Conservation (phyloP, 2,329 filamentous ascomycete genomes). For the Fusarium sterilihyphosum region DNA sequence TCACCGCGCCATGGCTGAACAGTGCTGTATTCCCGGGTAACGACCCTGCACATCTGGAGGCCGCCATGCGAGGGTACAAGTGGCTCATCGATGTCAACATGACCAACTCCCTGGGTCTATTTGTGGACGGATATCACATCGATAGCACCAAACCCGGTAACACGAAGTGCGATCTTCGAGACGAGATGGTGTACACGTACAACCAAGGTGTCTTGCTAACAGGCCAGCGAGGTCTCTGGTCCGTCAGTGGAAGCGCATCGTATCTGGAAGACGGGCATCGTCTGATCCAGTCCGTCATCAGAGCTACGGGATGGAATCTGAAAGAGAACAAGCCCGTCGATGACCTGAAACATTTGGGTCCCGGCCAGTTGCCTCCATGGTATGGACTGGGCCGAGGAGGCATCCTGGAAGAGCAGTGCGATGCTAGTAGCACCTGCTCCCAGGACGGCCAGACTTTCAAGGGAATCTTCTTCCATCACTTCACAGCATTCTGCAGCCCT, state of each 20-base stretch:
- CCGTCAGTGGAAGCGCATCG: conserved; percentile 74
- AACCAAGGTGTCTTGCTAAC: conserved; percentile 93
- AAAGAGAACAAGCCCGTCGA: conserved; percentile 55
- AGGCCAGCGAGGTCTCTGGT: conserved; percentile 82
- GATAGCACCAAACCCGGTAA: conserved; percentile 69
- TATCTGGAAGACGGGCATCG: conserved; percentile 83
- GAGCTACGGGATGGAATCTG: conserved; percentile 79
- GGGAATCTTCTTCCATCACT: conserved; percentile 92
- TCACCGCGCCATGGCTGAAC: conserved; percentile 71
- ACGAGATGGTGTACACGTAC: conserved; percentile 94
- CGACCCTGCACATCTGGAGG: conserved; percentile 74
- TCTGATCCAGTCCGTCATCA: conserved; percentile 78
- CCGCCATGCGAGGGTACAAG: conserved; percentile 79
- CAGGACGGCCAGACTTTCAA: conserved; percentile 94
- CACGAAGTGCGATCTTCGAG: conserved; percentile 79
- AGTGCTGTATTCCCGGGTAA: conserved; percentile 45
- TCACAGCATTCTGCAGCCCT: conserved; percentile 79
- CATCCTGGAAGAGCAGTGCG: conserved; percentile 86
- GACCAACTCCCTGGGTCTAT: conserved; percentile 79
- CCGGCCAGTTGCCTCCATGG: conserved; percentile 65
- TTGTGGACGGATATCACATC: conserved; percentile 90
- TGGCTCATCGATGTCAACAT: conserved; percentile 86
- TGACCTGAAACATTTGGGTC: conserved; percentile 44
- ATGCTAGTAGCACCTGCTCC: conserved; percentile 76
- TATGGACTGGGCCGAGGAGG: conserved; percentile 80